A percentile compares a stretch with the other conserved stretches of the same genome.
These are phyloP conservation scores for Coemansia sp. DNA, from an alignment of 192 early-diverging fungal genomes.

Conservation along the genomic window DNA sequence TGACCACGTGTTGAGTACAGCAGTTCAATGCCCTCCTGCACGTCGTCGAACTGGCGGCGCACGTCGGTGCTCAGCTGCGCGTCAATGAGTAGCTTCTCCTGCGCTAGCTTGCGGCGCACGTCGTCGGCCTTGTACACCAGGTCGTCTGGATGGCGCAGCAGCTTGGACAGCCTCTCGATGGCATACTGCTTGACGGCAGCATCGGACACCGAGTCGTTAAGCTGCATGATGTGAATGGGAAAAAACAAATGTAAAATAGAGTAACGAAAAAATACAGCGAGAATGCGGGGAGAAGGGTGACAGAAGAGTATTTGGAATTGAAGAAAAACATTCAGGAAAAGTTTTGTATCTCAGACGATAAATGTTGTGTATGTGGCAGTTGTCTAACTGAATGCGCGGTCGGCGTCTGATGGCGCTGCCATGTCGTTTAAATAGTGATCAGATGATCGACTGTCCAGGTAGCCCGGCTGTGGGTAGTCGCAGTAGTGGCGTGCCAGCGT, in stretches of 20 bases:
- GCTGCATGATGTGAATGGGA: conserved; percentile 12
- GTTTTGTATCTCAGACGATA: no score
- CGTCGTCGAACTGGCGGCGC: conserved; percentile 87
- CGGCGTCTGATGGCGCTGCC: not conserved
- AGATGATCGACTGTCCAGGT: not conserved
- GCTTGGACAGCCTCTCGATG: conserved; percentile 73
- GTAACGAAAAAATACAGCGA: not conserved
- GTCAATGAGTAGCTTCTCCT: conserved; percentile 89
- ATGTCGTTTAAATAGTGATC: no score
- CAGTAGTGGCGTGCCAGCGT: conserved; percentile 31
- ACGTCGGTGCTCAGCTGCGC: conserved; percentile 95
- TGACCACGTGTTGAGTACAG: conserved; percentile 62
- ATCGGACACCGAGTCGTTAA: conserved; percentile 32
- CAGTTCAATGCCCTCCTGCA: conserved; percentile 83
- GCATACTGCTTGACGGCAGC: conserved; percentile 67
- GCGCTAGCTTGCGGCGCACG: conserved; percentile 76
- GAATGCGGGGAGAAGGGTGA: not conserved
- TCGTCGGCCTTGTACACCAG: conserved; percentile 78
- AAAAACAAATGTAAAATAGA: not conserved
- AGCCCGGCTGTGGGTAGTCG: conserved; percentile 17
- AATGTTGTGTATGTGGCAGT: not conserved
- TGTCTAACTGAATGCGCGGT: not conserved
- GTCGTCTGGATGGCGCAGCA: conserved; percentile 93
- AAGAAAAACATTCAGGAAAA: no score
- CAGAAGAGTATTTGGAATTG: not conserved